Evolutionary conservation across 1,284 basidiomycete genomes (phyloP).

Genomic region (Flammula alnicola): DNA sequence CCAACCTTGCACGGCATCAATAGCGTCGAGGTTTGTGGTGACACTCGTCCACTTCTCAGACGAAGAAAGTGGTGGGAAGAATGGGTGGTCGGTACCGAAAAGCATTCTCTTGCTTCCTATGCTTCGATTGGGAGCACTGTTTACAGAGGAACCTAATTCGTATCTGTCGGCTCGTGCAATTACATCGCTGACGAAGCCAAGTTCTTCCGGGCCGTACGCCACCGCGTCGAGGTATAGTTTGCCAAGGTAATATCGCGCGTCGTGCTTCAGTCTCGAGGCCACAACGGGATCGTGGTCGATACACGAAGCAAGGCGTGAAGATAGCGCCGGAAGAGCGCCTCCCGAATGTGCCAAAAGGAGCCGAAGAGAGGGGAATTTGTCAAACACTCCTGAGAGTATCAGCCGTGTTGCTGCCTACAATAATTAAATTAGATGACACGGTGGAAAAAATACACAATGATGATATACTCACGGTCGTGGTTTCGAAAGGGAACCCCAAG

Average conservation of each 20-base stretch:
- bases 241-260: constrained; percentile 84
- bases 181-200: constrained; percentile 74
- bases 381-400: constrained; percentile 80
- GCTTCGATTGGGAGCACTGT: constrained; percentile 37
- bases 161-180: constrained; percentile 66
- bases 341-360: constrained; percentile 86
- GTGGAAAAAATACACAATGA: constrained; percentile 1
- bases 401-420: constrained; percentile 79
- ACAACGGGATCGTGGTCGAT: constrained; percentile 84
- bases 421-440: background rate
- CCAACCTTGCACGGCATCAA: constrained; percentile 70
- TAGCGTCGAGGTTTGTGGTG: constrained; percentile 81
- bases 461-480: constrained; percentile 67
- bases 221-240: constrained; percentile 84
- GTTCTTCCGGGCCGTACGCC: constrained; percentile 82
- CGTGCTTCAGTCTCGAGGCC: constrained; percentile 72
- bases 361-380: constrained; percentile 74
- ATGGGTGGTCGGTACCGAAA: constrained; percentile 89
- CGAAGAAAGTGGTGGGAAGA: constrained; percentile 79
- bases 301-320: constrained; percentile 82
- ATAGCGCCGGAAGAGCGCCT: constrained; percentile 79
- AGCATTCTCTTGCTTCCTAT: constrained; percentile 65
- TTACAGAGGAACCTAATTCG: constrained; percentile 40
- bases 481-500: constrained; percentile 88
- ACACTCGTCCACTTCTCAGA: constrained; percentile 83